Conservation (phyloP, 495 filamentous ascomycete genomes). For the Hypoxylon trugodes region DNA sequence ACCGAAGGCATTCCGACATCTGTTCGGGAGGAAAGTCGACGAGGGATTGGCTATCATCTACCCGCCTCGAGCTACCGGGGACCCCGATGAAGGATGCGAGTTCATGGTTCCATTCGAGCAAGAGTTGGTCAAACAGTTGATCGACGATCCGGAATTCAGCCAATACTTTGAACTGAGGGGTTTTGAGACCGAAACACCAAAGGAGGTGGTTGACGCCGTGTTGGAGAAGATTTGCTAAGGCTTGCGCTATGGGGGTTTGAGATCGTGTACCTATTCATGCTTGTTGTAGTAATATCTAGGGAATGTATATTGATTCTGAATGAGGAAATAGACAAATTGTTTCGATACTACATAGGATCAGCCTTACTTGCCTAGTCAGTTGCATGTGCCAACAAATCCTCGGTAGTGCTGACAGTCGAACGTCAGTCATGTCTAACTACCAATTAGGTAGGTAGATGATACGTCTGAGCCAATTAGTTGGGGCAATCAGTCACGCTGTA, state of each 20-base stretch:
- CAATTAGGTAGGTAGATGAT: too few species aligned
- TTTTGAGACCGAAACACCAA: slow-evolving; percentile 20
- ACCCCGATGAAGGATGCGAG: slow-evolving; percentile 54
- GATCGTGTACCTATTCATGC: background rate
- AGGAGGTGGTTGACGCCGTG: background rate
- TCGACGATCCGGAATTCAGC: slow-evolving; percentile 50
- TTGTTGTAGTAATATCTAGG: background rate
- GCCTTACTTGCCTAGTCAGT: too few species aligned
- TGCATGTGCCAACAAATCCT: too few species aligned
- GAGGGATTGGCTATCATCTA: slow-evolving; percentile 45
- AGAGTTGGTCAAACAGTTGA: slow-evolving; percentile 42
- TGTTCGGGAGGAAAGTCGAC: slow-evolving; percentile 40
- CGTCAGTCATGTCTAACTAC: too few species aligned
- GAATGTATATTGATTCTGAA: too few species aligned
- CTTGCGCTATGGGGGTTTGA: background rate
- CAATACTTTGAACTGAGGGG: slow-evolving; percentile 56
- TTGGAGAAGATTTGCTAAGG: slow-evolving; percentile 2
- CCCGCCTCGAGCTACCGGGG: slow-evolving; percentile 28
- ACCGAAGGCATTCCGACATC: slow-evolving; percentile 39
- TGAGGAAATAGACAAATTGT: too few species aligned
- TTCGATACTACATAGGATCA: too few species aligned
- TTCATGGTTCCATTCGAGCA: slow-evolving; percentile 54
- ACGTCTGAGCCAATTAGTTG: too few species aligned
- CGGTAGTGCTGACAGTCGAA: too few species aligned
- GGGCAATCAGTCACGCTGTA: too few species aligned